Conservation (phyloP, 2,329 filamentous ascomycete genomes). For the Hortaea sp. region DNA sequence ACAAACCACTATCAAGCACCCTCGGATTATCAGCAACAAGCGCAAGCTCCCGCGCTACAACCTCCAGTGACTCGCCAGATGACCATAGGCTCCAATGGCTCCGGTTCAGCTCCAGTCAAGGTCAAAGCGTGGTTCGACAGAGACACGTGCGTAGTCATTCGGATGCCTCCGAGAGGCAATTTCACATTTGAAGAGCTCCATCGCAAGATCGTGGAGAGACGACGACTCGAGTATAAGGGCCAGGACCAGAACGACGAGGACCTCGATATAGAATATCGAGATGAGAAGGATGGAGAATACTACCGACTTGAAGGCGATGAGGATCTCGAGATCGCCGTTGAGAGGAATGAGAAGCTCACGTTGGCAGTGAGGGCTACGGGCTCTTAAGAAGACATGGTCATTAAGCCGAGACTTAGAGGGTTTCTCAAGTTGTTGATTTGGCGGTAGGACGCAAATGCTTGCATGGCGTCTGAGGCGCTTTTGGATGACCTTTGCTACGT, state of each 20-base stretch:
- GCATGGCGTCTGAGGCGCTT: too few relatives aligned
- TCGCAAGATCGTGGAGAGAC: slow-evolving; percentile 73
- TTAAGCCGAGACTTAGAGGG: too few relatives aligned
- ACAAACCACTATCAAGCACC: slow-evolving; percentile 17
- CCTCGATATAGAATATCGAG: slow-evolving; percentile 73
- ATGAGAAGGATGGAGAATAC: slow-evolving; percentile 68
- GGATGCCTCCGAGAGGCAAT: slow-evolving; percentile 60
- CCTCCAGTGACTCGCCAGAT: slow-evolving; percentile 5
- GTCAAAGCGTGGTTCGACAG: slow-evolving; percentile 86
- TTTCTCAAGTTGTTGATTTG: too few relatives aligned
- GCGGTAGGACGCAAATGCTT: too few relatives aligned
- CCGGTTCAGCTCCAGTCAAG: slow-evolving; percentile 54
- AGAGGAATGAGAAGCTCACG: slow-evolving; percentile 78
- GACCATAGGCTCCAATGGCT: slow-evolving; percentile 20
- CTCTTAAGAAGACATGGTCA: neutral
- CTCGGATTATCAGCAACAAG: slow-evolving; percentile 14
- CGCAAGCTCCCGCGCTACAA: neutral
- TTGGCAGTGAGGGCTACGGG: slow-evolving; percentile 38
- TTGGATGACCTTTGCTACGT: too few relatives aligned
- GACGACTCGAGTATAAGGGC: slow-evolving; percentile 53
- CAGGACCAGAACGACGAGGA: slow-evolving; percentile 33
- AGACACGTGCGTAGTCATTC: slow-evolving; percentile 82
- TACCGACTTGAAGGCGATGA: slow-evolving; percentile 67
- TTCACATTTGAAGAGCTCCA: slow-evolving; percentile 69
- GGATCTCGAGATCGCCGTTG: slow-evolving; percentile 70